phyloP scores from a whole-genome alignment of 176 grass and related monocot species.

The Juncus inflexus region DNA sequence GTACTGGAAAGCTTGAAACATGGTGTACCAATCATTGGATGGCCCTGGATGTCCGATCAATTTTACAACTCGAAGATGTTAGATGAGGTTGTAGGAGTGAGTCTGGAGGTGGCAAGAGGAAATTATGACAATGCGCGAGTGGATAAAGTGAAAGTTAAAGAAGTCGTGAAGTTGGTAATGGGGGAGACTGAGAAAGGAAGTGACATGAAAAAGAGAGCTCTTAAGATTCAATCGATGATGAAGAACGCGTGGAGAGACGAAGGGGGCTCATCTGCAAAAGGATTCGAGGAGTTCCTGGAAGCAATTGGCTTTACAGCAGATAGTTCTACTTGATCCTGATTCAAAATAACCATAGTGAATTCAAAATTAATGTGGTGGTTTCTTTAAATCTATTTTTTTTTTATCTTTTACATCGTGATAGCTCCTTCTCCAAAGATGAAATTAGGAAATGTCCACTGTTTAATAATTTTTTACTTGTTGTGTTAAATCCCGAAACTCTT shows the following conservation, averaged over 20 bases:
- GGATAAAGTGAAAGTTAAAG: constrained; percentile 10
- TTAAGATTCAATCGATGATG: constrained; percentile 15
- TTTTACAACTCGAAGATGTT: constrained; percentile 26
- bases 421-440: too few species aligned
- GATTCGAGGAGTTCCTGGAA: constrained; percentile 12
- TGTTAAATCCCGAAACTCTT: too few species aligned
- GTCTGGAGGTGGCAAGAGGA: constrained; percentile 32
- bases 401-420: too few species aligned
- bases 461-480: too few species aligned
- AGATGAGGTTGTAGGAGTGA: constrained; percentile 12
- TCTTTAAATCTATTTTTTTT: too few species aligned
- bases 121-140: neutral
- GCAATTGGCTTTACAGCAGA: neutral
- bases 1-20: constrained; percentile 21
- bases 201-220: constrained; percentile 16
- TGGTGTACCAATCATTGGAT: constrained; percentile 32
- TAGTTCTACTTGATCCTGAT: too few species aligned
- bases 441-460: too few species aligned
- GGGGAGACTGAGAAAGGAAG: constrained; percentile 9
- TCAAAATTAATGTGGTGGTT: too few species aligned
- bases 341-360: too few species aligned
- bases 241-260: constrained; percentile 14
- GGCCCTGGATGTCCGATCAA: constrained; percentile 30
- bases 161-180: constrained; percentile 22
- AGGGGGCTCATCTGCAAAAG: neutral